These are phyloP conservation scores for Sarcocystis neurona DNA, from an alignment of 169 alveolate species.

Conservation along the genomic window DNA sequence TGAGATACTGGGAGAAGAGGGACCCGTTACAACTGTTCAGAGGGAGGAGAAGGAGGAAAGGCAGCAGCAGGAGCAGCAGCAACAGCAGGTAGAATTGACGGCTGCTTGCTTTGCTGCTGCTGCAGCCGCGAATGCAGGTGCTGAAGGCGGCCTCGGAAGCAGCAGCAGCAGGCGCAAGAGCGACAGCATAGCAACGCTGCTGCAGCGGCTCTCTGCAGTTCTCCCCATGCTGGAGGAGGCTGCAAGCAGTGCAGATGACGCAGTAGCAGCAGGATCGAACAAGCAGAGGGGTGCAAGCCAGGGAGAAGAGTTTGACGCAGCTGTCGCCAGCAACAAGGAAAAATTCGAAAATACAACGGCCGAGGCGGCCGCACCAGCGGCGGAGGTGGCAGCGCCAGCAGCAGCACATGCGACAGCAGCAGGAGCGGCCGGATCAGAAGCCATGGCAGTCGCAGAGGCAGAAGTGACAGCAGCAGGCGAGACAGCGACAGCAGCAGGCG, in stretches of 20 bases:
- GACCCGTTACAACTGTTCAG: not conserved
- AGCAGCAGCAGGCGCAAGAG: no score
- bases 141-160: no score
- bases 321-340: not conserved
- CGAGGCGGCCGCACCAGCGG: not conserved
- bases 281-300: not conserved
- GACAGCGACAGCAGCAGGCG: not conserved
- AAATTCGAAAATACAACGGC: not conserved
- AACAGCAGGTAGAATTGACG: no score
- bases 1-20: not conserved
- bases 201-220: no score
- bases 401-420: no score
- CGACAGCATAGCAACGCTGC: no score
- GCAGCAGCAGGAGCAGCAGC: no score
- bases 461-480: not conserved
- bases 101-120: no score
- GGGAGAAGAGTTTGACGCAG: no score
- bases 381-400: not conserved
- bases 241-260: not conserved
- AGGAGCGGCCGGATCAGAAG: conserved; percentile 8
- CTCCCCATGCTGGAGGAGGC: no score
- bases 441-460: not conserved
- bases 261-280: not conserved
- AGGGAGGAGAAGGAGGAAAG: not conserved
- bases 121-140: no score